phyloP scores from a whole-genome alignment of 2,329 filamentous ascomycete species.

The Chrysoporthe puriensis region DNA sequence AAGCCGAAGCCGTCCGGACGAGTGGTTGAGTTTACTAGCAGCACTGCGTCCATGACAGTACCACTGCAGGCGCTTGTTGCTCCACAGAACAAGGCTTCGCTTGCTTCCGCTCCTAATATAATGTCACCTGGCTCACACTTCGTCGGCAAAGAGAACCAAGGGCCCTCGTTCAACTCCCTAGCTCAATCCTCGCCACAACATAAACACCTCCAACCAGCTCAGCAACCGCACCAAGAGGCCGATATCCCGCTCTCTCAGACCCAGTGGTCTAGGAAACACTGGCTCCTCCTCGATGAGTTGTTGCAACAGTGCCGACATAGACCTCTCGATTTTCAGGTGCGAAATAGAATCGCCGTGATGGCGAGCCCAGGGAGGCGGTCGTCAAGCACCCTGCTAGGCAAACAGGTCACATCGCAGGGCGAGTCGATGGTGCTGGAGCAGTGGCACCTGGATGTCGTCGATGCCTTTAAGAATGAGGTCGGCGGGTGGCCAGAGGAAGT shows the following conservation, averaged over 20 bases:
- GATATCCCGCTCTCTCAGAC: constrained; percentile 43
- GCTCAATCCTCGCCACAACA: constrained; percentile 10
- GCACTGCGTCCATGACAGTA: constrained; percentile 50
- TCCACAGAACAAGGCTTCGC: constrained; percentile 11
- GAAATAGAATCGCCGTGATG: constrained; percentile 32
- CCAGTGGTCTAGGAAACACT: constrained; percentile 55
- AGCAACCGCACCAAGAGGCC: constrained; percentile 15
- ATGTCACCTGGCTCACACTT: constrained; percentile 1
- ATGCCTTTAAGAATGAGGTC: constrained; percentile 54
- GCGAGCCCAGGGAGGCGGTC: constrained; percentile 30
- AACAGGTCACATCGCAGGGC: constrained; percentile 51
- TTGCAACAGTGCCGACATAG: constrained; percentile 52
- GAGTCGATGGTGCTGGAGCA: constrained; percentile 52
- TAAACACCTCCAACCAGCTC: neutral
- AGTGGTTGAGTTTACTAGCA: constrained; percentile 61
- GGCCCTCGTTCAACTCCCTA: constrained; percentile 1
- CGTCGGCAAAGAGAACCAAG: constrained; percentile 14
- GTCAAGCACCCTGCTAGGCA: constrained; percentile 49
- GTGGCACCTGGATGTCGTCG: constrained; percentile 63
- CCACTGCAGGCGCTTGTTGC: constrained; percentile 41
- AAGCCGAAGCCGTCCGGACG: constrained; percentile 62
- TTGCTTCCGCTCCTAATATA: neutral
- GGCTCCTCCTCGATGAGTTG: constrained; percentile 56
- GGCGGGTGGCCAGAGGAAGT: constrained; percentile 54
- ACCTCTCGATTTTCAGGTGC: constrained; percentile 43